Evolutionary conservation across 352 stramenopile species (phyloP), one percentile per base, ranked within the genome.

Genomic region (Phytophthora nicotianae): DNA sequence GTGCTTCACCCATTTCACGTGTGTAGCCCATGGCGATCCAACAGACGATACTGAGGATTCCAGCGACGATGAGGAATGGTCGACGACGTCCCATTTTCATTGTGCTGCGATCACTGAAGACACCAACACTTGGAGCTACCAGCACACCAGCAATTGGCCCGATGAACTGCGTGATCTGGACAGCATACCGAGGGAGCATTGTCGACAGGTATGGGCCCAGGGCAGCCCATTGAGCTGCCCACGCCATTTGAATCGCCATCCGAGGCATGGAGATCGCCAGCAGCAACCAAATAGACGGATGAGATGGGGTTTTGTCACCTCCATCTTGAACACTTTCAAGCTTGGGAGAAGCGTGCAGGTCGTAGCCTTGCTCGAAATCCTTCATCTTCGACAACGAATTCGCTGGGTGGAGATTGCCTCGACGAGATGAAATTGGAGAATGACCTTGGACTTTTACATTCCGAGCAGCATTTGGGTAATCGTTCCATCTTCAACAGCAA

Each of bases 11-110:
- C 32, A 38, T 38, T 50, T 82, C 62, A 14, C 73, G 64, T 2
- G 77, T 83, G 68, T 81, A 83, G 42, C 75, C 76, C 79, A 89
- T 86, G 14, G 75, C 49, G 17, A 72, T 76, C 77, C 70, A 87
- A 56, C 77, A 89, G 1, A 82, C 29, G 11, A 70, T 67, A 38
- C 65, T 84, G 10, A 72, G 42, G 10, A 81, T 21, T 0, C 58
- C 67, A 24, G 68, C 72, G 16, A 63, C 50, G n/a, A 82, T 56
- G 9, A 87, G 58, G 23, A 78, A 81, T 0, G 75, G 75, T 8
- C 67, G 59, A 40, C 75, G 75, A 14, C 70, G 62, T 72, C 68
- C 49, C 21, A 65, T 82, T 49, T 52, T 68, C 51, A 54, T 67
- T 3, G 60, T 75, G 52, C 62, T 75, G 4, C 70, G 67, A 47